A percentile compares a stretch with the other conserved stretches of the same genome.
Conservation (phyloP, 345 rosid genomes). For the Passiflora organensis region DNA sequence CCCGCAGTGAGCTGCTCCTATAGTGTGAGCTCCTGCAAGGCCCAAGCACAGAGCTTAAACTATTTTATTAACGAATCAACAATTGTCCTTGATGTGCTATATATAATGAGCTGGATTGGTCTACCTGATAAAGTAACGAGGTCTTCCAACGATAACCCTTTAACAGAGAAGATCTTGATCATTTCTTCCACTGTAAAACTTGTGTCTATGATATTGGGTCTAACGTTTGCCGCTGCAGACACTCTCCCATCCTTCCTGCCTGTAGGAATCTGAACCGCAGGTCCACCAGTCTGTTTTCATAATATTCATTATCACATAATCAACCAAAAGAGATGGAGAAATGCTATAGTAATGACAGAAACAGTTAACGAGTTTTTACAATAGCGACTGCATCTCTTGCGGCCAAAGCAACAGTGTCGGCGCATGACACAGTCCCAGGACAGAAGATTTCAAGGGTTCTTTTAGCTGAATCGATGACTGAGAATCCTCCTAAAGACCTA, state of each 20-base stretch:
- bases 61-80: neutral
- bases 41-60: neutral
- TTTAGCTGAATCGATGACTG: constrained; percentile 62
- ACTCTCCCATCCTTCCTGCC: constrained; percentile 68
- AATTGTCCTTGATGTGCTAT: neutral
- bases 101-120: neutral
- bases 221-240: constrained; percentile 49
- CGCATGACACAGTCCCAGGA: constrained; percentile 65
- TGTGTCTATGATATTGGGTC: constrained; percentile 66
- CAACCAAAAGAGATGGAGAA: neutral
- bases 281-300: constrained; percentile 60
- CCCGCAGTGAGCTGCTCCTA: constrained; percentile 71
- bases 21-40: constrained; percentile 65
- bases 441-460: constrained; percentile 61
- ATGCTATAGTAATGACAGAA: neutral
- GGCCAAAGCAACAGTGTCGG: constrained; percentile 64
- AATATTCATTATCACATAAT: constrained; percentile 8
- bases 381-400: constrained; percentile 75
- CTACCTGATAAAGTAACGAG: constrained; percentile 69
- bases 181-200: constrained; percentile 61
- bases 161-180: constrained; percentile 51
- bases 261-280: constrained; percentile 46
- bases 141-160: constrained; percentile 64
- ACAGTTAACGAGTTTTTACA: constrained; percentile 25
- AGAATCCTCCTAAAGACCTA: constrained; percentile 64